phyloP scores from a whole-genome alignment of 116 monocot genomes.

The Cymodocea nodosa region DNA sequence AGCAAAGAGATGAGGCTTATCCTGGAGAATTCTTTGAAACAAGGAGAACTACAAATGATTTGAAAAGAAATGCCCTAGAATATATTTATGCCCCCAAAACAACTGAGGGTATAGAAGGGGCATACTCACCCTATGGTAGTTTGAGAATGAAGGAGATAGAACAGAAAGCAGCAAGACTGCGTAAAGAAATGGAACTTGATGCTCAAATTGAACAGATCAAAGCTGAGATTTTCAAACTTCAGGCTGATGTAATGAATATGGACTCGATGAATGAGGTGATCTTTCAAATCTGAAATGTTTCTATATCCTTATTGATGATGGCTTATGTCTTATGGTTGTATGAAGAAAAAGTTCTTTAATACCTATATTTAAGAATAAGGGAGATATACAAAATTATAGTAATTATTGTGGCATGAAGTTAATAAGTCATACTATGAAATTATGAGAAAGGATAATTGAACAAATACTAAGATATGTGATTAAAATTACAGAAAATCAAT shows the following conservation, averaged over 20 bases:
- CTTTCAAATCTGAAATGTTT: not conserved
- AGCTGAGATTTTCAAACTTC: conserved; percentile 10
- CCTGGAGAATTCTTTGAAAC: conserved; percentile 5
- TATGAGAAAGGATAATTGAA: too few relatives aligned
- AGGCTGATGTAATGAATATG: conserved; percentile 12
- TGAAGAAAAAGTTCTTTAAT: not conserved
- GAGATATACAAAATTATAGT: too few relatives aligned
- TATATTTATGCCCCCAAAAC: conserved; percentile 1
- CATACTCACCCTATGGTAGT: conserved; percentile 4
- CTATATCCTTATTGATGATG: not conserved
- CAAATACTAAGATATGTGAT: too few relatives aligned
- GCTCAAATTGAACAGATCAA: conserved; percentile 12
- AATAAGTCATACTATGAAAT: too few relatives aligned
- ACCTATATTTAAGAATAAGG: too few relatives aligned
- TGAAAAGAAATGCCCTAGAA: not conserved
- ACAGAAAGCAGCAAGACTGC: conserved; percentile 8
- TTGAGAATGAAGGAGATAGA: conserved; percentile 10
- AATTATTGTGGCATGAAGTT: too few relatives aligned
- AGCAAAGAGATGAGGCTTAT: conserved; percentile 4
- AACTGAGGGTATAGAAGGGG: conserved; percentile 2
- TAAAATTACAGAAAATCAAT: too few relatives aligned
- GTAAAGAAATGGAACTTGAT: conserved; percentile 15
- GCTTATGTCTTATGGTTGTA: not conserved
- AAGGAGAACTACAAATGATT: not conserved
- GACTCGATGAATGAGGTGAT: conserved; percentile 7